Evolutionary conservation across 805 yeast species (phyloP), one percentile per base, ranked within the genome.

Genomic region (Maudiozyma saulgeensis): DNA sequence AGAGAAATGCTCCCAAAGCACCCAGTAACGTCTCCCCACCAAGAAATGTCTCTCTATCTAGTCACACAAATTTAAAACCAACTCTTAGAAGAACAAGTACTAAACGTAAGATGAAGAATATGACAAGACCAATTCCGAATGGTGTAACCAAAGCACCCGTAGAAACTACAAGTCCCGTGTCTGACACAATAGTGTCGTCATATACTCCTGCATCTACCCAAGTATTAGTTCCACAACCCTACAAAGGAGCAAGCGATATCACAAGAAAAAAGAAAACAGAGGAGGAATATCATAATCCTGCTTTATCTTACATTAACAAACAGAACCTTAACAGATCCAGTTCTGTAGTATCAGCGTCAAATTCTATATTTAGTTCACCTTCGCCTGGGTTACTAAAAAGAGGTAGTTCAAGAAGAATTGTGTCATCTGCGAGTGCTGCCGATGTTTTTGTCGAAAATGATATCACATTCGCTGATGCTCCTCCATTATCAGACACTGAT

Each of bases 391-490:
- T 63, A 8, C 41, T 63, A 15, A 62, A 61, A 34, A 55, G 67
- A 38, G 59, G 59, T 1, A 62, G 58, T 34, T 59, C 70, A 0
- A 58, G 66, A 53, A 57, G 70, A 37, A 60, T 68, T 11, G 62
- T 67, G 1, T 66, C 70, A 0, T 65, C 67, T 2, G 57, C 65
- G 6, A 58, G 68, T 45, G 69, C 69, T 18, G 69, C 66, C 5
- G 84, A 78, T 57, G 76, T 79, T 15, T 86, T 85, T 67, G 75
- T 73, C 43, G 96, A 88, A 54, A 86, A 85, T 57, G 76, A 73
- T 2, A 76, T 88, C 32, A 77, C 81, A 2, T 90, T 90, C 68
- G 84, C 78, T n/a, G 81, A 77, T 52, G 90, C 82, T 0, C 93
- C 96, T 0, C 70, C 59, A 4, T 66, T 78, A 41, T 73, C 73